Conservation (phyloP, 2,329 filamentous ascomycete genomes). For the Scedosporium aurantiacum region DNA sequence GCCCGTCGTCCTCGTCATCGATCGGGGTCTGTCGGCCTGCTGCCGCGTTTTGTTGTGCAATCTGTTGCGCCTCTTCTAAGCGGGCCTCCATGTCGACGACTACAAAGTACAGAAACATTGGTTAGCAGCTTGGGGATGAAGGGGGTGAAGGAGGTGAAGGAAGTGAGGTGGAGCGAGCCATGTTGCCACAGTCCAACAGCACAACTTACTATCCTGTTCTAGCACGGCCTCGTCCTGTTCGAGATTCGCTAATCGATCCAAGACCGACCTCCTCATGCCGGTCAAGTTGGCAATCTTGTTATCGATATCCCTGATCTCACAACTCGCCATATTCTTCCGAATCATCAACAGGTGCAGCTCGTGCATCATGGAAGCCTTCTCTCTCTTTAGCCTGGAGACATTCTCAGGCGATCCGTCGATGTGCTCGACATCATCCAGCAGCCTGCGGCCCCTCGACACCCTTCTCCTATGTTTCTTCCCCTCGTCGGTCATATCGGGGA, state of each 20-base stretch:
- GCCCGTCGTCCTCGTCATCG: constrained; percentile 39
- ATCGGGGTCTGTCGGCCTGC: constrained; percentile 35
- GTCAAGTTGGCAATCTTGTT: constrained; percentile 90
- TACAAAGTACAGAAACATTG: constrained; percentile 16
- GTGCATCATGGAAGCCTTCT: constrained; percentile 70
- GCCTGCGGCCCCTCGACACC: constrained; percentile 63
- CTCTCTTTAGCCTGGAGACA: constrained; percentile 64
- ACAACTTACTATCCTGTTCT: constrained; percentile 69
- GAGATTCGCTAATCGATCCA: constrained; percentile 73
- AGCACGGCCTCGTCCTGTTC: constrained; percentile 86
- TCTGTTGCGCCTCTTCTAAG: constrained; percentile 49
- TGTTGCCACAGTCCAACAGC: neutral
- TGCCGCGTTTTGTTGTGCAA: constrained; percentile 50
- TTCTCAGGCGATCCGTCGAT: constrained; percentile 48
- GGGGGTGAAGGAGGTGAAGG: neutral
- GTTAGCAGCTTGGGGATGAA: constrained; percentile 1
- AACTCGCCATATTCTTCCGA: constrained; percentile 94
- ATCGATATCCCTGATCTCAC: constrained; percentile 93
- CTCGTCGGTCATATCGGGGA: constrained; percentile 61
- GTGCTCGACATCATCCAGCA: constrained; percentile 53
- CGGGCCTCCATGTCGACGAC: constrained; percentile 52
- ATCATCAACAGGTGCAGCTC: constrained; percentile 83
- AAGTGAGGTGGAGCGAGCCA: neutral
- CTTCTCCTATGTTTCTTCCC: constrained; percentile 51
- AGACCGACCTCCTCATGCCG: constrained; percentile 82